Conservation (phyloP, 495 filamentous ascomycete genomes). For the Podospora tetraspora region DNA sequence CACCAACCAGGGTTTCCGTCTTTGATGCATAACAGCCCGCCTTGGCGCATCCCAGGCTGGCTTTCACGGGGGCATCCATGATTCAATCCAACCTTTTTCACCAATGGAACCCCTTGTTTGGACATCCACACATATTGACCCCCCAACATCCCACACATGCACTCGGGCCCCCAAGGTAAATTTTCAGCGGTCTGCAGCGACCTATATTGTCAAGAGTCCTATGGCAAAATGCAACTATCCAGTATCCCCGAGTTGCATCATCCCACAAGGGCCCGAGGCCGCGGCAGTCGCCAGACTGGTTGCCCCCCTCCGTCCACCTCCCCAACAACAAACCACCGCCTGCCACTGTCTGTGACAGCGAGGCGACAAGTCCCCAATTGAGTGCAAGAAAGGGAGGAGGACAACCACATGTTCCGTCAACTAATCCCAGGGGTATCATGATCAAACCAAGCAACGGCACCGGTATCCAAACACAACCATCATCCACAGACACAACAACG, state of each 20-base stretch:
- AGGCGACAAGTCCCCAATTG: constrained; percentile 11
- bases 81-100: background rate
- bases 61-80: background rate
- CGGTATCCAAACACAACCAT: constrained; percentile 10
- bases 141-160: background rate
- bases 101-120: background rate
- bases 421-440: constrained; percentile 28
- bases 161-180: background rate
- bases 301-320: constrained; percentile 16
- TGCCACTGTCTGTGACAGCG: background rate
- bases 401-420: constrained; percentile 28
- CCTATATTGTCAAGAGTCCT: constrained; percentile 13
- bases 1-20: background rate
- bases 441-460: constrained; percentile 13
- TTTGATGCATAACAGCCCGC: background rate
- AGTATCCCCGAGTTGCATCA: constrained; percentile 4
- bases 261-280: background rate
- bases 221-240: background rate
- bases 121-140: background rate
- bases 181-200: constrained; percentile 15
- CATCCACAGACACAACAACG: constrained; percentile 2
- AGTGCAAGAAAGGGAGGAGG: constrained; percentile 21
- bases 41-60: background rate
- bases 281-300: constrained; percentile 19
- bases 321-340: constrained; percentile 11